Evolutionary conservation across 192 early-diverging fungal genomes (phyloP), one percentile per base, ranked within the genome.

Genomic region (Rhizophagus prolifer): DNA sequence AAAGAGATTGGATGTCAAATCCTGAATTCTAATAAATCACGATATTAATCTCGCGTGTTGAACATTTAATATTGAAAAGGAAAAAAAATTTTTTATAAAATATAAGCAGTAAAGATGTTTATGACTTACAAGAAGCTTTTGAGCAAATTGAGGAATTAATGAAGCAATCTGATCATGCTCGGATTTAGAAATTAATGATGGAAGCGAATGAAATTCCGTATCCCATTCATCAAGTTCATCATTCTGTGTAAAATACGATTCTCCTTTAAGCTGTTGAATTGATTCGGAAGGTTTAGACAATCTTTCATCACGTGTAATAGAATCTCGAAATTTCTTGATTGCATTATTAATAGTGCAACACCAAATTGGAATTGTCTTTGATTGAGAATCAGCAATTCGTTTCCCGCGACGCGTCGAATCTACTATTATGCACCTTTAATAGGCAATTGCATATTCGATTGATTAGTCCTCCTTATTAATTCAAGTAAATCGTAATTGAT

Each of bases 351-450:
- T 85, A 4, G 91, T 90, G 8, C 85, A 82, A 73, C 95, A 96
- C 96, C 96, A 97, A 4, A 97, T 93, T 3, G 95, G 95, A 6
- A 97, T 88, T 0, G 96, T 97, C 64, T 94, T 94, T 21, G 93
- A 86, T 26, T 96, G 79, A 9, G 91, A 86, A 80, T 97, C 96
- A 0, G 96, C 94, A 62, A 97, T 87, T 8, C 88, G 66, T 75
- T 97, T 97, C 4, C 96, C 96, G 36, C 87, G 82, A 10, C 95
- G 84, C 38, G 96, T 97, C 2, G 93, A 93, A 80, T 97, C 96
- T 3, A 97, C 94, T 26, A 97, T 89, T 0, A 97, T 87, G 78
- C 90, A 91, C 30, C 92, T 94, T 76, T 34, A 74, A 7, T 9
- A 68, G 46, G 28, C 64, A 10, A 50, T 47, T n/a, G 25, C 14